Base-by-base conservation (phyloP, 2,329 filamentous ascomycete species). In the Sporothrix euskadiensis region DNA sequence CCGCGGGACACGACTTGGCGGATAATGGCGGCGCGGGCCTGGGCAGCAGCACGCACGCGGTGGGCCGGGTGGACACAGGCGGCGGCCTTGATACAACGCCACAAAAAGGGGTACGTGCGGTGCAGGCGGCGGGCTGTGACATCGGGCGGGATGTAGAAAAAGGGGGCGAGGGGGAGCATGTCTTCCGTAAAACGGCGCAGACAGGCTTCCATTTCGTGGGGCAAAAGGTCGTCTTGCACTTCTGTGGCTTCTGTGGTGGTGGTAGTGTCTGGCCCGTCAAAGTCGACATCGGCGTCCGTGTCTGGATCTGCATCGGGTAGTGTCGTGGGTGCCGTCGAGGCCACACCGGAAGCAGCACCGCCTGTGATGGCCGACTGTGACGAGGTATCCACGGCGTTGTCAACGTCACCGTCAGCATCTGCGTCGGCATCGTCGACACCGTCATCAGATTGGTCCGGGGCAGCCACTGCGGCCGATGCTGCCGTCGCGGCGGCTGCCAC, bases 21-120 rank as follows among this genome's bases (percentile, higher is more conserved):
- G n/a, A 83, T 80, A 0, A 85, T 82, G 16, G 88, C 71, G 6
- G 85, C 79, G 22, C 80, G 81, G 1, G 82, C 82, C 49, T 81
- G 80, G 49, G 86, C 77, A 0, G 79, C 81, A 12, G 86, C 75
- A 0, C 77, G 78, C 0, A 79, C 69, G 72, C 87, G 85, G 70
- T 83, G 81, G 3, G 80, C 77, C 0, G 80, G 79, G 1, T 83
- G 83, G 75, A 82, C 84, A 59, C 82, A 82, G 1, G 84, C 83
- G 10, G 86, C 78, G 54, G 84, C 81, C 77, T 84, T 81, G 59
- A 89, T 85, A 49, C 82, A 83, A 9, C 85, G 76, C 83, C 84
- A 88, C 9, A 88, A 76, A 88, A 87, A 87, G 0, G 88, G 86
- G 3, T 81, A 78, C 22, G 83, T 78, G 9, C 77, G 77, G 2